A percentile compares a stretch with the other conserved stretches of the same genome.
Conservation (phyloP, 1,284 basidiomycete species). For the Sporisorium iseilematis-ciliati region DNA sequence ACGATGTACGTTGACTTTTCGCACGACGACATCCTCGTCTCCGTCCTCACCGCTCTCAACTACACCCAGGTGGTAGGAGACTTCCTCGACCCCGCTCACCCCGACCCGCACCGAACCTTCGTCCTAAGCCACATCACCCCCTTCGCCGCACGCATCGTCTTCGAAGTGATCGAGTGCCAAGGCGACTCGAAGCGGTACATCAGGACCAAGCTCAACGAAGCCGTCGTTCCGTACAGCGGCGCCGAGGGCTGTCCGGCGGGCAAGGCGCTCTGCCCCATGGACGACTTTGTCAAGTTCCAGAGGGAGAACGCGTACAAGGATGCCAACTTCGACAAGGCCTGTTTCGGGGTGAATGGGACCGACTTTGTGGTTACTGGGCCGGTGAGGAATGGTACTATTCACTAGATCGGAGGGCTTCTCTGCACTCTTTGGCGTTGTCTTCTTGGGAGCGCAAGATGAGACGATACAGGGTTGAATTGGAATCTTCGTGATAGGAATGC, state of each 20-base stretch:
- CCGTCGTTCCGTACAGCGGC: conserved; percentile 82
- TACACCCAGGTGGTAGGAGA: conserved; percentile 59
- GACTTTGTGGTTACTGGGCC: conserved; percentile 57
- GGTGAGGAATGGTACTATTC: conserved; percentile 52
- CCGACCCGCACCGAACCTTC: conserved; percentile 51
- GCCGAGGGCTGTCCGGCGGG: conserved; percentile 77
- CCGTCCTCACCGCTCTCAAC: conserved; percentile 64
- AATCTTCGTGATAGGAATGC: too few species aligned
- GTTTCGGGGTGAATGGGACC: conserved; percentile 60
- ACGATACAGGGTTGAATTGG: neutral
- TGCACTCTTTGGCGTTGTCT: too few species aligned
- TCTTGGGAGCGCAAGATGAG: neutral
- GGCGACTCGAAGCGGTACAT: conserved; percentile 74
- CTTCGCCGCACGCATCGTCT: conserved; percentile 55
- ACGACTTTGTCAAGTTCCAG: conserved; percentile 76
- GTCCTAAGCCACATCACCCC: conserved; percentile 55
- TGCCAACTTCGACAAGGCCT: conserved; percentile 61
- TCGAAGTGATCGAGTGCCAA: conserved; percentile 56
- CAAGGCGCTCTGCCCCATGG: conserved; percentile 84
- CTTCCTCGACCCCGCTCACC: conserved; percentile 40
- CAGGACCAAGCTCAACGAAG: conserved; percentile 87
- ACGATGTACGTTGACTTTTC: conserved; percentile 64
- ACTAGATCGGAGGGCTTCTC: conserved; percentile 7
- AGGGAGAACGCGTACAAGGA: conserved; percentile 48
- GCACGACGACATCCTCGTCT: conserved; percentile 62